These are phyloP conservation scores for Apiospora sp. DNA, from an alignment of 2,329 filamentous ascomycete species.

Conservation along the genomic window DNA sequence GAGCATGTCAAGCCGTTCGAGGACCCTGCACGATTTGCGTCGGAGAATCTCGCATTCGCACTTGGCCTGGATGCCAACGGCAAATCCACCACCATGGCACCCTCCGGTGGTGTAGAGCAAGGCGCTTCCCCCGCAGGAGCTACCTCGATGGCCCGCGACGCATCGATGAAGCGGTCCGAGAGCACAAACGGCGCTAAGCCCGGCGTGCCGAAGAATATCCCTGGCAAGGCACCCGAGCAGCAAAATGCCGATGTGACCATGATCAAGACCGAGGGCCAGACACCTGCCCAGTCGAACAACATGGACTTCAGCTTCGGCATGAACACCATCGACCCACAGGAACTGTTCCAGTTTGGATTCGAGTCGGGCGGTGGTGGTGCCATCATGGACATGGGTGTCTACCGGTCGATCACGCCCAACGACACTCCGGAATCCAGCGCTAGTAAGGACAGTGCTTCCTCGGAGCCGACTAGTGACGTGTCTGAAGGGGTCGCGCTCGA, in stretches of 20 bases:
- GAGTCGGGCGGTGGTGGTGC: slow-evolving; percentile 54
- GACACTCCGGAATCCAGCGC: slow-evolving; percentile 69
- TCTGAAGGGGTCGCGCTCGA: slow-evolving; percentile 63
- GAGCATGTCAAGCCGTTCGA: slow-evolving; percentile 65
- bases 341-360: slow-evolving; percentile 54
- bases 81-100: slow-evolving; percentile 32
- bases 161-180: slow-evolving; percentile 58
- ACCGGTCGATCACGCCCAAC: slow-evolving; percentile 65
- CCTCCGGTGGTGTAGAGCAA: background rate
- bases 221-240: slow-evolving; percentile 3
- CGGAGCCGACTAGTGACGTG: slow-evolving; percentile 69
- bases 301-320: slow-evolving; percentile 20
- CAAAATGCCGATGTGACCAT: slow-evolving; percentile 39
- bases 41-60: slow-evolving; percentile 56
- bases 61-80: slow-evolving; percentile 63
- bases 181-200: slow-evolving; percentile 49
- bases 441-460: slow-evolving; percentile 62
- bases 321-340: slow-evolving; percentile 60
- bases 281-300: slow-evolving; percentile 41
- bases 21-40: slow-evolving; percentile 61
- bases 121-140: slow-evolving; percentile 45
- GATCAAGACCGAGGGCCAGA: slow-evolving; percentile 34
- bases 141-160: slow-evolving; percentile 60
- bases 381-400: slow-evolving; percentile 61
- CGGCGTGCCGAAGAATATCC: background rate